Percentiles rank a stretch among this genome's conserved stretches.
These are phyloP conservation scores for Rhododendron henanense DNA, from an alignment of 148 eudicot species.

Conservation along the genomic window DNA sequence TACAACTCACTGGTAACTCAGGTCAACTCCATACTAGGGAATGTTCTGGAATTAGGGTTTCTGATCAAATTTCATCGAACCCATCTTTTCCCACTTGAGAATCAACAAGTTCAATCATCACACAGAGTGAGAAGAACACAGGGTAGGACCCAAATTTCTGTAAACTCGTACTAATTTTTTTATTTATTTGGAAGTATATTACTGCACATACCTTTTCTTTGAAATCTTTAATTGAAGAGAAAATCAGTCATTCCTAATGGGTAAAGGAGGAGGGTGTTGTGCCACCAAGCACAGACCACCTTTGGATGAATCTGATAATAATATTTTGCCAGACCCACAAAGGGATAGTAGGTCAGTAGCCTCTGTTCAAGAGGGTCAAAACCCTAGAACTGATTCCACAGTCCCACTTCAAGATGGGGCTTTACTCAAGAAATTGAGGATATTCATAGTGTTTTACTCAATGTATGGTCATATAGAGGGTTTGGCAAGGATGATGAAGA, in stretches of 20 bases:
- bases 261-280: conserved; percentile 89
- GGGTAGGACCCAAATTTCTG: not conserved
- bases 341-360: conserved; percentile 4
- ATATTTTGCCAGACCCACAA: conserved; percentile 15
- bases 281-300: conserved; percentile 60
- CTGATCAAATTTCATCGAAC: not conserved
- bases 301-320: conserved; percentile 15
- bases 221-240: not conserved
- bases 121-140: not conserved
- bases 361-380: conserved; percentile 9
- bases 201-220: not conserved
- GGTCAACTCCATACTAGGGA: not conserved
- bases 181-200: not conserved
- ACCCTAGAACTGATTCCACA: not conserved
- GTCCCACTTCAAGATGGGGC: conserved; percentile 16
- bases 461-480: conserved; percentile 83
- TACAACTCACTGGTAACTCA: too few relatives aligned
- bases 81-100: not conserved
- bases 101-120: not conserved
- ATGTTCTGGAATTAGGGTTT: not conserved
- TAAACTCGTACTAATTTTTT: not conserved
- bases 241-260: conserved; percentile 36
- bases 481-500: conserved; percentile 62
- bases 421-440: conserved; percentile 29
- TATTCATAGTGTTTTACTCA: conserved; percentile 73